Evolutionary conservation across 257 asterid genomes (phyloP), one percentile per base, ranked within the genome.

Genomic region (Datura wrightii): DNA sequence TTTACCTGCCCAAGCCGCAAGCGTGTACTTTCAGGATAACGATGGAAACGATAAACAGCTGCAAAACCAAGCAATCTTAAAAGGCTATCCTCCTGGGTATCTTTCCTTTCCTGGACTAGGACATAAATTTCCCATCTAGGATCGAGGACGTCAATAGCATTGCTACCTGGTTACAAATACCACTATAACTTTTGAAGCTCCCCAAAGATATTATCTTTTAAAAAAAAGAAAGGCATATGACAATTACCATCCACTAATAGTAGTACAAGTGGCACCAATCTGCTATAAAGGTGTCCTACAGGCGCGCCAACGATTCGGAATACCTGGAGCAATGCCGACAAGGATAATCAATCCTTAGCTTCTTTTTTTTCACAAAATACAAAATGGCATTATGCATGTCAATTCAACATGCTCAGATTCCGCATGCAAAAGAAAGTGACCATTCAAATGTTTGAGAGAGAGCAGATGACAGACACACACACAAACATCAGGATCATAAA

Each of bases 1-100:
- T 50, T 82, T 56, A 97, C 99, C 99, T 97, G 99, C 83, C 99
- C 99, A 89, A 97, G 96, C 13, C 99, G 94, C 88, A 97, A 87
- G 46, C 99, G 93, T 85, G 50, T 76, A 83, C 92, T 69, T 53
- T 89, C 91, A 62, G 98, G 98, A 84, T 94, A 95, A 83, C 91
- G 89, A 84, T 90, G 88, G 85, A 95, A 97, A 62, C 94, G 97
- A 87, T 95, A 97, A 86, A 94, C 96, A 65, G 97, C 95, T 52
- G 98, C 94, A 91, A 97, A 97, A 80, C 98, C 97, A 80, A 97
- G 90, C 87, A 94, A 82, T 66, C 67, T 89, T 70, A 19, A 79
- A 85, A 31, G 59, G 50, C 83, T 39, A 80, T 89, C 94, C 84
- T 88, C 89, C 84, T 85, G 89, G 65, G 36, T 36, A 50, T 82